These are phyloP conservation scores for Fusarium cyanostomum DNA, from an alignment of 2,329 filamentous ascomycete genomes.

Conservation along the genomic window DNA sequence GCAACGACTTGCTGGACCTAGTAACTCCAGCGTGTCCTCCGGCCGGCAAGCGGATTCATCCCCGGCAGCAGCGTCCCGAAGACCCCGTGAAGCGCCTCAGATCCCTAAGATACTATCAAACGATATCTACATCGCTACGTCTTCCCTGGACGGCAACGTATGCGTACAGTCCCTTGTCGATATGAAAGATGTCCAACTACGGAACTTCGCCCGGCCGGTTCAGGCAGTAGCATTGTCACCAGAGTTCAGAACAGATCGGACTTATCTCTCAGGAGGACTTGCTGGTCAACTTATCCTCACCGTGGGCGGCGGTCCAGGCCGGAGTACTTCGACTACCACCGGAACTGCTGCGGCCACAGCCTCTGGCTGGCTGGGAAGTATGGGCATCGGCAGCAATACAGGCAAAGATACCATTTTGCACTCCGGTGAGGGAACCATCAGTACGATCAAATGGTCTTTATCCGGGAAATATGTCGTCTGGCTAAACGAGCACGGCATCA, in stretches of 20 bases:
- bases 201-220: constrained; percentile 93
- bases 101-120: constrained; percentile 84
- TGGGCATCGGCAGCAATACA: constrained; percentile 80
- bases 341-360: constrained; percentile 84
- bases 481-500: constrained; percentile 97
- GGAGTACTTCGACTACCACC: constrained; percentile 88
- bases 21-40: constrained; percentile 45
- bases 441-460: constrained; percentile 91
- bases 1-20: constrained; percentile 49
- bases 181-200: constrained; percentile 85
- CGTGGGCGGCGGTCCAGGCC: constrained; percentile 79
- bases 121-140: constrained; percentile 90
- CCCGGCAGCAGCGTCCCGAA: constrained; percentile 62
- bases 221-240: constrained; percentile 94
- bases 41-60: constrained; percentile 51
- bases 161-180: constrained; percentile 90
- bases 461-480: constrained; percentile 93
- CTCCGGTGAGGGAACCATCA: constrained; percentile 90
- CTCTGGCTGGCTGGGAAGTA: constrained; percentile 89
- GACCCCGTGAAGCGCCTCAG: constrained; percentile 59
- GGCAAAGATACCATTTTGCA: constrained; percentile 90
- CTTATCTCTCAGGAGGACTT: constrained; percentile 89
- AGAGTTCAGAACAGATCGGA: constrained; percentile 88
- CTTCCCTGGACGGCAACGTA: constrained; percentile 95
- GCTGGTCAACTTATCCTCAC: constrained; percentile 91